phyloP scores from a whole-genome alignment of 805 yeast species.

The Pichia scutulata region DNA sequence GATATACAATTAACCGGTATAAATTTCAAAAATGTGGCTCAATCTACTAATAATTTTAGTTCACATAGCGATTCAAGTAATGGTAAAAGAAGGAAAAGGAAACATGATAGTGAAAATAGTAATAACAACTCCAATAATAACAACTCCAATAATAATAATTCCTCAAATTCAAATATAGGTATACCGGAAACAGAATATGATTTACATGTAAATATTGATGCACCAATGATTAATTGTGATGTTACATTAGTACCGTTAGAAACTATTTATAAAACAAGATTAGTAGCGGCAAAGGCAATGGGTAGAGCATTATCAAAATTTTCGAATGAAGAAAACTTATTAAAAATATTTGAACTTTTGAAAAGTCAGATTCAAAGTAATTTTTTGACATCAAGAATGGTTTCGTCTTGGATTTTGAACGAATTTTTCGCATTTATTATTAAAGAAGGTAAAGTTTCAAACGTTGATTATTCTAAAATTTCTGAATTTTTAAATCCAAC shows the following conservation, averaged over 20 bases:
- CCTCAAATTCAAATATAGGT: conserved; percentile 14
- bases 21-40: conserved; percentile 15
- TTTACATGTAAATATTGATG: conserved; percentile 77
- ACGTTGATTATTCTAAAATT: conserved; percentile 16
- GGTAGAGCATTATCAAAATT: conserved; percentile 58
- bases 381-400: conserved; percentile 75
- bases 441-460: conserved; percentile 25
- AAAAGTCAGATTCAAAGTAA: conserved; percentile 33
- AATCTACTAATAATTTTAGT: not conserved
- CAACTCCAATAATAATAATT: conserved; percentile 18
- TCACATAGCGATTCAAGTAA: conserved; percentile 11
- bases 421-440: conserved; percentile 36
- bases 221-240: conserved; percentile 89
- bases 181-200: conserved; percentile 48
- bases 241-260: conserved; percentile 76
- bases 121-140: conserved; percentile 4
- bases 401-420: conserved; percentile 60
- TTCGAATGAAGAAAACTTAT: conserved; percentile 30
- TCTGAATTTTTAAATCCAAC: conserved; percentile 6
- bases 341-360: conserved; percentile 32
- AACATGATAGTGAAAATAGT: conserved; percentile 15
- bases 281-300: conserved; percentile 66
- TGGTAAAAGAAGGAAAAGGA: conserved; percentile 16
- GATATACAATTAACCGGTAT: conserved; percentile 24
- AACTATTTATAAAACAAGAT: conserved; percentile 64